phyloP scores from a whole-genome alignment of 169 alveolate genomes.

The Plasmodium vinckei region DNA sequence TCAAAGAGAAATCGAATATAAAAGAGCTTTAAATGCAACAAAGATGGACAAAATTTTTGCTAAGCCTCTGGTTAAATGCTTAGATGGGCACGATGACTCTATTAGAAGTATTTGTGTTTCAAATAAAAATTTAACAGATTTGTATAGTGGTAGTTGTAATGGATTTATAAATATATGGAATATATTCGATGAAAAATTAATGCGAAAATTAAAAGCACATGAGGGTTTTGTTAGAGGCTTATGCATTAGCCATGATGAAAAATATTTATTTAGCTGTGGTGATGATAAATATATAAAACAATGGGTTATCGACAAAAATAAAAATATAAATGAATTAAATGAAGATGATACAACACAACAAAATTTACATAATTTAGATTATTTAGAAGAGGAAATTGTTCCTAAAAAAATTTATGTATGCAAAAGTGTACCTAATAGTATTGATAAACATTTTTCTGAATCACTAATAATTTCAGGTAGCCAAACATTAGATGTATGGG shows the following conservation, averaged over 20 bases:
- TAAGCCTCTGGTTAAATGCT: conserved; percentile 95
- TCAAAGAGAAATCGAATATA: conserved; percentile 92
- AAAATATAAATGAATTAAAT: conserved; percentile 76
- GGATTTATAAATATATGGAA: conserved; percentile 98
- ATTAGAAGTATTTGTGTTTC: conserved; percentile 87
- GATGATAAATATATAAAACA: conserved; percentile 92
- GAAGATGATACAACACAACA: conserved; percentile 33
- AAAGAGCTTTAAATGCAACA: conserved; percentile 97
- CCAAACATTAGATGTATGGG: conserved; percentile 86
- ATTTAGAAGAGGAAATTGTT: conserved; percentile 26
- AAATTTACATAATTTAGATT: conserved; percentile 8
- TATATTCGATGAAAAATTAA: conserved; percentile 89
- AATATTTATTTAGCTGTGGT: conserved; percentile 91
- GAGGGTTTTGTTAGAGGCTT: conserved; percentile 95
- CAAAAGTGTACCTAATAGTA: conserved; percentile 84
- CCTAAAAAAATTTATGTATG: conserved; percentile 66
- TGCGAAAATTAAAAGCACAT: conserved; percentile 92
- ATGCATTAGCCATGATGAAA: conserved; percentile 85
- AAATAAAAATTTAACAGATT: conserved; percentile 78
- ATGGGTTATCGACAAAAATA: conserved; percentile 80
- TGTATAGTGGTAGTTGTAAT: conserved; percentile 95
- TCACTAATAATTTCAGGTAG: conserved; percentile 92
- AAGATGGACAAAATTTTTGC: conserved; percentile 97
- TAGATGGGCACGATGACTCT: conserved; percentile 98
- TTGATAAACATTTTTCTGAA: conserved; percentile 91